Evolutionary conservation across 495 filamentous ascomycete species (phyloP), one percentile per base, ranked within the genome.

Genomic region (Lasiosphaeria miniovina): DNA sequence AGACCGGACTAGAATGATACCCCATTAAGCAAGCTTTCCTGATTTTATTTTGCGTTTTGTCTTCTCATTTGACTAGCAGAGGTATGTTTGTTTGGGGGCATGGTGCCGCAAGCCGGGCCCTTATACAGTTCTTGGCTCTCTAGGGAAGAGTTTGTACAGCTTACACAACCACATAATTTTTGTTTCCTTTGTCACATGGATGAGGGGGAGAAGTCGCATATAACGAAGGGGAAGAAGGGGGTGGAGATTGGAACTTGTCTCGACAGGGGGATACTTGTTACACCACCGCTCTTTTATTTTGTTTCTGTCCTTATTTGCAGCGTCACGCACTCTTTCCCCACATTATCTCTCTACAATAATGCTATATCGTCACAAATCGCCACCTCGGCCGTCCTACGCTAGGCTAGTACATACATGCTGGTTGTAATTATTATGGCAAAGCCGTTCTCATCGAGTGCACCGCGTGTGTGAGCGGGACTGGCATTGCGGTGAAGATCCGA

Each of bases 1-100:
- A 51, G 53, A 33, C 55, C 49, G 52, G 12, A 59, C 63, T 68
- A 68, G 66, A 68, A 68, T 68, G 63, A 69, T 69, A 69, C 63
- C 66, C 66, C 61, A 45, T 57, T 33, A 17, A 59, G 36, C 61
- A 52, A 49, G 31, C 33, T 57, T 46, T 56, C 14, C 34, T 52
- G 32, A 36, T 58, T 49, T 62, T 34, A 32, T 59, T 59, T 11
- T 10, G 46, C n/a, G 1, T 49, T 35, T 55, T 58, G 45, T 43
- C 4, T 54, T 55, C 6, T 34, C 35, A 4, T 52, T 52, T 52
- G 36, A 9, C 32, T 11, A 3, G 36, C n/a, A 8, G 3, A 4
- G 14, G n/a, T 36, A 36, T 36, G 51, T 35, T 38, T 38, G 32
- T 53, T n/a, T 53, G 0, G 11, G 11, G 43, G 8, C 12, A 14